Percentiles rank a stretch among this genome's conserved stretches.
phyloP scores from a whole-genome alignment of 164 flowering plant species.

The Malania oleifera region DNA sequence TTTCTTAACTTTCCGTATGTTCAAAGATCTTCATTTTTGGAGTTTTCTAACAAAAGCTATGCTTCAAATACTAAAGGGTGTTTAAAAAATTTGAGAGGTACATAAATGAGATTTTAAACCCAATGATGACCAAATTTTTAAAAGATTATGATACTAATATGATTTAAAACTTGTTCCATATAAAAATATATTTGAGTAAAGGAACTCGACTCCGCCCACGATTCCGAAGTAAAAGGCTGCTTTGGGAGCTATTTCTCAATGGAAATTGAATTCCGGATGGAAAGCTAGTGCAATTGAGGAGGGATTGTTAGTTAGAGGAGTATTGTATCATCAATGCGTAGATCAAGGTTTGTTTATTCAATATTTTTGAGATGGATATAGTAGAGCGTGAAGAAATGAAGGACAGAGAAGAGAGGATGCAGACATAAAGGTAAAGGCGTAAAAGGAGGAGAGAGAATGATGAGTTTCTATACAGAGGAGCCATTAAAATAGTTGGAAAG shows the following conservation, averaged over 20 bases:
- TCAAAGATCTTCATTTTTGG: too few species aligned
- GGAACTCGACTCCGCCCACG: constrained; percentile 52
- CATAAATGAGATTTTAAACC: too few species aligned
- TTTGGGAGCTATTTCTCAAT: not conserved
- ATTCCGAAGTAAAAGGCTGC: constrained; percentile 24
- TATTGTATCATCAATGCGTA: constrained; percentile 43
- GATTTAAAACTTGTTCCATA: too few species aligned
- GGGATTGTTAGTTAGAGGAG: not conserved
- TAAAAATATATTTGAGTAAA: too few species aligned
- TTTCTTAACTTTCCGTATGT: too few species aligned
- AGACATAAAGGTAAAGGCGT: not conserved
- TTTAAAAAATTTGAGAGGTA: too few species aligned
- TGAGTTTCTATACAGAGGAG: constrained; percentile 4
- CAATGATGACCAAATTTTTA: too few species aligned
- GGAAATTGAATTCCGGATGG: constrained; percentile 23
- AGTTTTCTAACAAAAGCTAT: too few species aligned
- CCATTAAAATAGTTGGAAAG: constrained; percentile 28
- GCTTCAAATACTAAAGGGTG: too few species aligned
- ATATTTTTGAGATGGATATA: constrained; percentile 45
- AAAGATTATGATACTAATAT: too few species aligned
- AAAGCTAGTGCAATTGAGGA: constrained; percentile 46
- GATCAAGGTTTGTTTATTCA: constrained; percentile 31
- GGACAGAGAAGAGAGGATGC: constrained; percentile 13
- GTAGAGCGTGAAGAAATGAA: constrained; percentile 39
- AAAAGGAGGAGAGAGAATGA: constrained; percentile 3